phyloP scores from a whole-genome alignment of 805 yeast species.

The Candida vartiovaarae region DNA sequence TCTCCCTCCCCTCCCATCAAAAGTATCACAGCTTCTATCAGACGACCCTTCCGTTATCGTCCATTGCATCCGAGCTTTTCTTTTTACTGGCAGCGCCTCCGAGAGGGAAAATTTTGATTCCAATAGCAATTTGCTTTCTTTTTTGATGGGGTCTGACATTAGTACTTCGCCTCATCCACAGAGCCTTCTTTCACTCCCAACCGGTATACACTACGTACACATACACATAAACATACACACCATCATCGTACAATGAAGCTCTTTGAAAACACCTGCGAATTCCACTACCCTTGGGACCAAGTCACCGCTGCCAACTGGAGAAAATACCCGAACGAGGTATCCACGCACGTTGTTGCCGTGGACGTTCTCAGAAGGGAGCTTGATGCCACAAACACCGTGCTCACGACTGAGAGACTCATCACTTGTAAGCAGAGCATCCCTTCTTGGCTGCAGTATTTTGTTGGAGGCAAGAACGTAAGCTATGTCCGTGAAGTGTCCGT shows the following conservation, averaged over 20 bases:
- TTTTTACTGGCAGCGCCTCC: no score
- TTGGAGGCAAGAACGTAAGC: slow-evolving; percentile 68
- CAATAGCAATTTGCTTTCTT: no score
- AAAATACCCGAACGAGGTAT: slow-evolving; percentile 90
- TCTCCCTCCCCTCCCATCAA: background rate
- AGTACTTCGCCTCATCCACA: no score
- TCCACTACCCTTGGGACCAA: slow-evolving; percentile 86
- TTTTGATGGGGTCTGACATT: no score
- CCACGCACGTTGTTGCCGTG: slow-evolving; percentile 90
- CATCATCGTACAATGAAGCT: slow-evolving; percentile 55
- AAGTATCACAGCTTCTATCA: background rate
- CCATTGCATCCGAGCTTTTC: no score
- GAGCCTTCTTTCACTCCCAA: background rate
- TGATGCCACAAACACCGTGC: slow-evolving; percentile 40
- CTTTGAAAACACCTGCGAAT: slow-evolving; percentile 61
- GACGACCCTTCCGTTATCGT: no score
- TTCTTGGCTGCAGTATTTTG: slow-evolving; percentile 61
- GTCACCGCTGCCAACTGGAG: slow-evolving; percentile 96
- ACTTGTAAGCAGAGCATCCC: slow-evolving; percentile 88
- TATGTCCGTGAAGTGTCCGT: slow-evolving; percentile 86
- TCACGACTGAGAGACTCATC: slow-evolving; percentile 80
- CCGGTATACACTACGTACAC: background rate
- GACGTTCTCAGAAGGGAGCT: slow-evolving; percentile 77
- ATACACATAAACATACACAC: background rate
- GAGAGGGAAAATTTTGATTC: no score